Conservation (phyloP, 1,139 yeast species). For the Candida tropicalis region DNA sequence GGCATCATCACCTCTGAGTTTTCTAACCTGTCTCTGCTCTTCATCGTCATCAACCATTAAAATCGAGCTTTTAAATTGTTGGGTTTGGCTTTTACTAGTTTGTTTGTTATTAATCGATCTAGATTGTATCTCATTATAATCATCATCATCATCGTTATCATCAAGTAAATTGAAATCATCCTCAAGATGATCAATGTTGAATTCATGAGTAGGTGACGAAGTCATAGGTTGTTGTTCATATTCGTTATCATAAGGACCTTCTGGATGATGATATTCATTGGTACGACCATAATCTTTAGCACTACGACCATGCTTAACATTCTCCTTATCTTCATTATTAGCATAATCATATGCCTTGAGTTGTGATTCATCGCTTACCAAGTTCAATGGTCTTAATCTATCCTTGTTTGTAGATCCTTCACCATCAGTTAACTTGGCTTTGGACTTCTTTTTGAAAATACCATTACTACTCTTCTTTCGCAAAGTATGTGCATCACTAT, state of each 20-base stretch:
- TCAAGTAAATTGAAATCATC: constrained; percentile 4
- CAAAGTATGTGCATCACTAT: constrained; percentile 23
- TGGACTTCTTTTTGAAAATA: constrained; percentile 16
- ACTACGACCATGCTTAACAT: constrained; percentile 1
- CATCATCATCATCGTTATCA: constrained; percentile 6
- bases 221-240: neutral
- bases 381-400: constrained; percentile 7
- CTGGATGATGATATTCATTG: neutral
- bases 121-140: neutral
- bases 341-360: constrained; percentile 4
- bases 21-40: constrained; percentile 5
- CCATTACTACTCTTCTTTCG: constrained; percentile 25
- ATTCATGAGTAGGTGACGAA: constrained; percentile 5
- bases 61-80: constrained; percentile 1
- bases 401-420: constrained; percentile 10
- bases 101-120: neutral
- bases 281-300: neutral
- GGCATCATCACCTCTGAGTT: neutral
- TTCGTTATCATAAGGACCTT: neutral
- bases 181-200: constrained; percentile 6
- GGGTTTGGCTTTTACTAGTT: neutral
- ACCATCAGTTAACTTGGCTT: constrained; percentile 13
- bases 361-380: constrained; percentile 7
- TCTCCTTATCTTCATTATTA: constrained; percentile 15
- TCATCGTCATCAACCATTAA: constrained; percentile 7